Percentiles rank a stretch among this genome's conserved stretches.
Evolutionary conservation across 2,329 filamentous ascomycete species (phyloP).

Genomic region (Cordyceps cicadae): DNA sequence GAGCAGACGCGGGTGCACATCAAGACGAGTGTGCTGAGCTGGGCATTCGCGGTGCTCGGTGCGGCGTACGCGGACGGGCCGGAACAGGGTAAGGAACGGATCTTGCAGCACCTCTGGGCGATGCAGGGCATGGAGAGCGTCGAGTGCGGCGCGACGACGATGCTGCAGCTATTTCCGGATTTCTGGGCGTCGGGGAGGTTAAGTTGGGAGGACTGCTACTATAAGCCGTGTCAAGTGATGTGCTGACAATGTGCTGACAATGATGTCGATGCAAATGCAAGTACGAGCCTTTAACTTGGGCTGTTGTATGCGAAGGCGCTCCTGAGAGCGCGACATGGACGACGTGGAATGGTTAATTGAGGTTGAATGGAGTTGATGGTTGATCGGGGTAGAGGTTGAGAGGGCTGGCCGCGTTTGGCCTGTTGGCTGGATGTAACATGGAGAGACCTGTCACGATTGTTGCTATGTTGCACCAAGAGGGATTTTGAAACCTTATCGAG

Average conservation of each 20-base stretch:
- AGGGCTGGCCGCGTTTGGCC: neutral
- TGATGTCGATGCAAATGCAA: neutral
- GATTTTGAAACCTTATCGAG: neutral
- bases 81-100: neutral
- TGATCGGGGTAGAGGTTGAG: neutral
- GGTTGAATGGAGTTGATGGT: too few relatives aligned
- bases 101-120: neutral
- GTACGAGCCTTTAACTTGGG: neutral
- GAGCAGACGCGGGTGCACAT: neutral
- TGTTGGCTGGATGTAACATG: neutral
- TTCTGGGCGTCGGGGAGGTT: neutral
- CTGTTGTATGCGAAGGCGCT: neutral
- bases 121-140: conserved; percentile 1
- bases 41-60: conserved; percentile 1
- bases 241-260: conserved; percentile 1
- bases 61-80: conserved; percentile 1
- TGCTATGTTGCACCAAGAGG: neutral
- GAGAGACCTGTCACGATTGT: too few relatives aligned
- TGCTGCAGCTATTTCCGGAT: neutral
- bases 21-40: neutral
- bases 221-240: conserved; percentile 3
- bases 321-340: too few relatives aligned
- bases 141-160: neutral
- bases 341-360: neutral
- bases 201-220: conserved; percentile 3